A percentile compares a stretch with the other conserved stretches of the same genome.
Evolutionary conservation across 805 yeast species (phyloP).

Genomic region (Wickerhamomyces kurtzmanii): DNA sequence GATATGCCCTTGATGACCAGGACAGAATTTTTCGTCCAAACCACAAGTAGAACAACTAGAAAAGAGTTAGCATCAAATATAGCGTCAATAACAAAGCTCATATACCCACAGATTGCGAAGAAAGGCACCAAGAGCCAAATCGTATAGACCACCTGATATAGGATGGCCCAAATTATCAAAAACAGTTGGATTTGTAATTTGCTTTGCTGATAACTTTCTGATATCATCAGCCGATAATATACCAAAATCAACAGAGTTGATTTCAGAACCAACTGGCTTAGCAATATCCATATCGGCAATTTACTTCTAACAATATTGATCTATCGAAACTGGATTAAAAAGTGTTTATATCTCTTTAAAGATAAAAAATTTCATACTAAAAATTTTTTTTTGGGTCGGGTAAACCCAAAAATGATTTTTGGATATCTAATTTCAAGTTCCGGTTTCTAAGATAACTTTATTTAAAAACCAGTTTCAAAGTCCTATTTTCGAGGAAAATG

Average conservation of each 20-base stretch:
- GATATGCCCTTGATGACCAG: conserved; percentile 98
- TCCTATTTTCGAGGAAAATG: too few relatives aligned
- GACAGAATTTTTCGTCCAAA: conserved; percentile 86
- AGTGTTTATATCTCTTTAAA: too few relatives aligned
- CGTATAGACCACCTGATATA: conserved; percentile 86
- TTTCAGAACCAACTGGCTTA: conserved; percentile 92
- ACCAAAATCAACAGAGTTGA: conserved; percentile 86
- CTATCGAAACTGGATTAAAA: too few relatives aligned
- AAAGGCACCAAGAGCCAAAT: conserved; percentile 92
- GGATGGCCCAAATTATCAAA: conserved; percentile 96
- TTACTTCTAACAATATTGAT: neutral
- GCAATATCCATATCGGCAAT: conserved; percentile 74
- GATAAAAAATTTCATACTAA: too few relatives aligned
- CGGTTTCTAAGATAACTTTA: too few relatives aligned
- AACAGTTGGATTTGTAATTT: conserved; percentile 91
- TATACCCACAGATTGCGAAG: conserved; percentile 65
- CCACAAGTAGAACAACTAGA: conserved; percentile 99
- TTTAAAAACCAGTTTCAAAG: too few relatives aligned
- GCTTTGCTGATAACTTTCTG: conserved; percentile 83
- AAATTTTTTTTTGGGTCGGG: too few relatives aligned
- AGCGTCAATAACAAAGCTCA: too few relatives aligned
- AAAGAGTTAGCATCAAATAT: conserved; percentile 14
- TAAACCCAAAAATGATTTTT: too few relatives aligned
- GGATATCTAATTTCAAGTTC: too few relatives aligned
- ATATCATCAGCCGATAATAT: conserved; percentile 76